Conservation (phyloP, 306 rosid genomes). For the Vachellia pachyceras region DNA sequence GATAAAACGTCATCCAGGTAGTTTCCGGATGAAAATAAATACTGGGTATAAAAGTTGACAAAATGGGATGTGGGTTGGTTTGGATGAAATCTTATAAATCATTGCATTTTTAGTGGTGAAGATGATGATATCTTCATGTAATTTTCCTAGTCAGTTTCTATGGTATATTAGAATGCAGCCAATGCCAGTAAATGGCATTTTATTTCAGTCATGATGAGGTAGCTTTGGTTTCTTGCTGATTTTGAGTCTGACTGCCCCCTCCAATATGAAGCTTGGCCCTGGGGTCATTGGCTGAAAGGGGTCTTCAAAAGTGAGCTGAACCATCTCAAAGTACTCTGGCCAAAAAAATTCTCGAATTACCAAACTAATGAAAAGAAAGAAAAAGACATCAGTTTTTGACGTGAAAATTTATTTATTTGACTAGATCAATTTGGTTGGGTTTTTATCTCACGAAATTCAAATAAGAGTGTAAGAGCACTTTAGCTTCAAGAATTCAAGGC, state of each 20-base stretch:
- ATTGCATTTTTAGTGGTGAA: background rate
- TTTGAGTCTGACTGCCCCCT: background rate
- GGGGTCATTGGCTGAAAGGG: background rate
- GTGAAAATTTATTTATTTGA: background rate
- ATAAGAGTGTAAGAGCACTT: background rate
- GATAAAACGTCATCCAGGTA: slow-evolving; percentile 62
- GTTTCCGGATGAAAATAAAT: slow-evolving; percentile 32
- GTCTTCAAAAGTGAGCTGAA: background rate
- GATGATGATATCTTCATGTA: slow-evolving; percentile 12
- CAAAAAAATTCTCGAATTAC: background rate
- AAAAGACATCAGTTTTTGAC: background rate
- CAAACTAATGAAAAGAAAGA: background rate
- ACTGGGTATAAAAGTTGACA: slow-evolving; percentile 40
- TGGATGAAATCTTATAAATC: slow-evolving; percentile 18
- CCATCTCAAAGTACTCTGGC: background rate
- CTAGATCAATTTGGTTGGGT: background rate
- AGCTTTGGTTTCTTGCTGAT: background rate
- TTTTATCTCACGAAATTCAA: background rate
- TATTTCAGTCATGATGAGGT: background rate
- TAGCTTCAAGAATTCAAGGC: background rate
- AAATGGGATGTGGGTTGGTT: slow-evolving; percentile 30
- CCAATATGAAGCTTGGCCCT: background rate
- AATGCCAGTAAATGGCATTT: background rate
- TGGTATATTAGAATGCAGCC: background rate
- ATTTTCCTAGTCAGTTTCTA: background rate